Conservation (phyloP, 805 yeast species). For the Candida pini region DNA sequence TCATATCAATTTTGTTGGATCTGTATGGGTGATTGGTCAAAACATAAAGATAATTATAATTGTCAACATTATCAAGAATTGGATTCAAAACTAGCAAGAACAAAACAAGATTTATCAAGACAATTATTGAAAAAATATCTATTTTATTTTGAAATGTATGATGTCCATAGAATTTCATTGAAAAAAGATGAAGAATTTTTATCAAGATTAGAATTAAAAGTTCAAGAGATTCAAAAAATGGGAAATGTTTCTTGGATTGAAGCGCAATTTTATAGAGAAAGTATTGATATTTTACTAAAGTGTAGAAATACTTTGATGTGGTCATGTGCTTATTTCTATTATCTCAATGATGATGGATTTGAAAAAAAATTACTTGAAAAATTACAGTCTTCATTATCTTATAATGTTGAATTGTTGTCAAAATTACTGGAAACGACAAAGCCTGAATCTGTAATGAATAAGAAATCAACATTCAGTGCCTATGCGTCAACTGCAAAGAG, state of each 20-base stretch:
- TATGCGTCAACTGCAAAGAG: conserved; percentile 16
- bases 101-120: conserved; percentile 38
- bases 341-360: conserved; percentile 43
- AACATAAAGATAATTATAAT: conserved; percentile 60
- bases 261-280: conserved; percentile 74
- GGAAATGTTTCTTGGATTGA: conserved; percentile 78
- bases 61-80: conserved; percentile 51
- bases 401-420: conserved; percentile 27
- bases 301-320: conserved; percentile 81
- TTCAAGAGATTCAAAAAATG: conserved; percentile 59
- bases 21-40: conserved; percentile 70
- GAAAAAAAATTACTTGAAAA: conserved; percentile 58
- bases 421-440: conserved; percentile 30
- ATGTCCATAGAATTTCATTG: conserved; percentile 72
- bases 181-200: conserved; percentile 64
- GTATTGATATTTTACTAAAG: conserved; percentile 55
- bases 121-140: conserved; percentile 58
- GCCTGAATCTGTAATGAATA: conserved; percentile 21
- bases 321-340: conserved; percentile 82
- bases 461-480: conserved; percentile 21
- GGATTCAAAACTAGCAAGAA: conserved; percentile 33
- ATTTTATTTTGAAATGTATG: conserved; percentile 68
- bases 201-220: conserved; percentile 54
- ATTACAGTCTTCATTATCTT: conserved; percentile 19
- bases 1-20: conserved; percentile 87